A percentile compares a stretch with the other conserved stretches of the same genome.
These are phyloP conservation scores for Comarum palustre DNA, from an alignment of 306 rosid species.

Conservation along the genomic window DNA sequence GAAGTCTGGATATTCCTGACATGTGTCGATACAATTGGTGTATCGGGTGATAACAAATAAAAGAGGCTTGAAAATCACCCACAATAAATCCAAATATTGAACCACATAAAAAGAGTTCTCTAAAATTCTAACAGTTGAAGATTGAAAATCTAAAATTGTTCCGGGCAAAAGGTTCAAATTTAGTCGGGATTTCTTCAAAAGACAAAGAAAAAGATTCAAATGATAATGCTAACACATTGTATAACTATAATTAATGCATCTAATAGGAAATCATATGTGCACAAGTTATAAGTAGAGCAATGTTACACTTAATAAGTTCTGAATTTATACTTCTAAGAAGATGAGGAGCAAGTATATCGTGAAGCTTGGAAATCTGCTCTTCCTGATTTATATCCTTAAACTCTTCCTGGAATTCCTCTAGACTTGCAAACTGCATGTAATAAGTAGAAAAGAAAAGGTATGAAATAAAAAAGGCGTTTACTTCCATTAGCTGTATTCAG, in stretches of 20 bases:
- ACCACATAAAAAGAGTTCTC: constrained; percentile 1
- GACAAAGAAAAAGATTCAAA: constrained; percentile 16
- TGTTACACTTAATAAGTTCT: neutral
- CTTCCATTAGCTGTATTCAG: constrained; percentile 15
- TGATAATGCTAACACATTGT: constrained; percentile 8
- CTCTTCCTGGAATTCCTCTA: constrained; percentile 98
- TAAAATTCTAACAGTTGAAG: neutral
- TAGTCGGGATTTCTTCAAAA: neutral
- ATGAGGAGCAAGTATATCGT: constrained; percentile 95
- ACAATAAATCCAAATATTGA: neutral
- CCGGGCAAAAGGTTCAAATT: neutral
- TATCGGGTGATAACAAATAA: neutral
- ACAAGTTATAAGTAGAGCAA: neutral
- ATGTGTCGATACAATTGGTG: neutral
- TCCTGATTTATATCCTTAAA: constrained; percentile 97
- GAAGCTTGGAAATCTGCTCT: constrained; percentile 93
- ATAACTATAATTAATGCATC: constrained; percentile 15
- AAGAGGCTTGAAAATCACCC: neutral
- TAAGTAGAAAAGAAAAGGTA: constrained; percentile 9
- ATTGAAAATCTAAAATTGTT: constrained; percentile 3
- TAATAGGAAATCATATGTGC: constrained; percentile 9
- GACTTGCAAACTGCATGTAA: constrained; percentile 76
- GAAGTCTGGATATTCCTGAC: neutral
- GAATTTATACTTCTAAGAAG: constrained; percentile 79
- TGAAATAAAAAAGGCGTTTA: constrained; percentile 17